Conservation (phyloP, 108 stramenopile genomes). For the Nitzschia putrida region DNA sequence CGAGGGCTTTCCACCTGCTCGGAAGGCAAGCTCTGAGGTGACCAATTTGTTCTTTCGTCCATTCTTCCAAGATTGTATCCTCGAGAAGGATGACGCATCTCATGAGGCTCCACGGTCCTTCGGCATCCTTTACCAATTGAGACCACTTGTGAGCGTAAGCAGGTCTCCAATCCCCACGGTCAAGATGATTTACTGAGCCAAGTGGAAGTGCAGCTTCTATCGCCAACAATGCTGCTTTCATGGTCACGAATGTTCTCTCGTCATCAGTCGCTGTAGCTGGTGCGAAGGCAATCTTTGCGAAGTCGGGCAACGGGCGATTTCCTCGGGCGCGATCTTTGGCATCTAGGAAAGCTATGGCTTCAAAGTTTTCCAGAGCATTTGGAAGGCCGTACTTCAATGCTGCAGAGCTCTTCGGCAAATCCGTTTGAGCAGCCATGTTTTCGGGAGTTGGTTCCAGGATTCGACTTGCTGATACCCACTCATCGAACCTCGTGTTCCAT, state of each 20-base stretch:
- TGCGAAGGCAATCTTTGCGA: constrained; percentile 46
- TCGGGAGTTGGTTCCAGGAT: constrained; percentile 73
- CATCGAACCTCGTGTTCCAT: constrained; percentile 84
- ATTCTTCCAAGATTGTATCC: constrained; percentile 70
- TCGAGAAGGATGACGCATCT: constrained; percentile 68
- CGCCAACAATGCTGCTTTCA: constrained; percentile 75
- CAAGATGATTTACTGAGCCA: constrained; percentile 63
- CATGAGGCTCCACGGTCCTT: constrained; percentile 68
- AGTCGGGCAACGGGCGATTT: constrained; percentile 47
- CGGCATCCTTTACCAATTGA: constrained; percentile 49
- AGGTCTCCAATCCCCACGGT: constrained; percentile 59
- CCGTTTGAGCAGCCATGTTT: constrained; percentile 57
- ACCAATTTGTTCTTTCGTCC: constrained; percentile 58
- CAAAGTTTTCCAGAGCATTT: constrained; percentile 44
- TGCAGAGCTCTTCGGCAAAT: constrained; percentile 53
- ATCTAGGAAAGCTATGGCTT: constrained; percentile 51
- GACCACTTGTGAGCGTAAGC: constrained; percentile 68
- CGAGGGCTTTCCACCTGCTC: constrained; percentile 68
- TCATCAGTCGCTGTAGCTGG: constrained; percentile 45
- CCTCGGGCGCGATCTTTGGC: constrained; percentile 63
- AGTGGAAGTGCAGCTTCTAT: constrained; percentile 83
- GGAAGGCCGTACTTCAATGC: constrained; percentile 43
- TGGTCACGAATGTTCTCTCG: constrained; percentile 54
- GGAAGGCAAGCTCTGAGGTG: constrained; percentile 71
- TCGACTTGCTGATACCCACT: constrained; percentile 72